Percentiles rank a stretch among this genome's conserved stretches.
Evolutionary conservation across 2,329 filamentous ascomycete species (phyloP).

Genomic region (Microsporum canis): DNA sequence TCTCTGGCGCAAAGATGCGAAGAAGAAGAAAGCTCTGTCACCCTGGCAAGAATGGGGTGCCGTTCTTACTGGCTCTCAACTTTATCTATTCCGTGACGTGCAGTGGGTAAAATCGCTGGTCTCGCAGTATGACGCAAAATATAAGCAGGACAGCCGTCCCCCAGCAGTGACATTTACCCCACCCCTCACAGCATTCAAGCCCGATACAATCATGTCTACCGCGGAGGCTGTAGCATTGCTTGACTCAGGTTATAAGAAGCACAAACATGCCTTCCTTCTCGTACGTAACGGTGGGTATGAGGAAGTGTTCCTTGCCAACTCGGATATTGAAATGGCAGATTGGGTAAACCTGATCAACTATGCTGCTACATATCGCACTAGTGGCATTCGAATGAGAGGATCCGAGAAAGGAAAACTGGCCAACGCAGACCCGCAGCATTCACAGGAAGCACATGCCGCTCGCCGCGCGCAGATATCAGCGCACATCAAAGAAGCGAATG

Average conservation of each 20-base stretch:
- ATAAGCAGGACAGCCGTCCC: constrained; percentile 63
- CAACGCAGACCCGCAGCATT: constrained; percentile 68
- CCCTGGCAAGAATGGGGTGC: constrained; percentile 99
- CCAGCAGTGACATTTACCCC: constrained; percentile 76
- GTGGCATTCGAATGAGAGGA: constrained; percentile 80
- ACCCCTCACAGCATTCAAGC: constrained; percentile 81
- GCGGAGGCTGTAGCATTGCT: constrained; percentile 81
- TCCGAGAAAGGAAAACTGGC: constrained; percentile 55
- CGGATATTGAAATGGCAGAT: constrained; percentile 84
- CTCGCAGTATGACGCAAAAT: constrained; percentile 71
- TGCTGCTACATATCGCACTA: constrained; percentile 83
- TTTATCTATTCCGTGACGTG: constrained; percentile 93
- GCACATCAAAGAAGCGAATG: constrained; percentile 73
- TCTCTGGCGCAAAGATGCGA: constrained; percentile 85
- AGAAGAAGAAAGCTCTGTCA: constrained; percentile 86
- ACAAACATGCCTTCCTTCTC: constrained; percentile 90
- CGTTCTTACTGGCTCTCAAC: constrained; percentile 86
- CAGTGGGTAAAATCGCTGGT: constrained; percentile 86
- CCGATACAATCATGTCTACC: constrained; percentile 85
- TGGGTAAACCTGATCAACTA: constrained; percentile 96
- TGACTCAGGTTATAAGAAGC: constrained; percentile 76
- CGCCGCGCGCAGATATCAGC: constrained; percentile 70
- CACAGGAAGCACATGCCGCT: constrained; percentile 72
- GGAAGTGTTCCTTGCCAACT: constrained; percentile 82
- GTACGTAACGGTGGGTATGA: constrained; percentile 77